Evolutionary conservation across 2,329 filamentous ascomycete species (phyloP).

Genomic region (Gaeumannomyces sp.): DNA sequence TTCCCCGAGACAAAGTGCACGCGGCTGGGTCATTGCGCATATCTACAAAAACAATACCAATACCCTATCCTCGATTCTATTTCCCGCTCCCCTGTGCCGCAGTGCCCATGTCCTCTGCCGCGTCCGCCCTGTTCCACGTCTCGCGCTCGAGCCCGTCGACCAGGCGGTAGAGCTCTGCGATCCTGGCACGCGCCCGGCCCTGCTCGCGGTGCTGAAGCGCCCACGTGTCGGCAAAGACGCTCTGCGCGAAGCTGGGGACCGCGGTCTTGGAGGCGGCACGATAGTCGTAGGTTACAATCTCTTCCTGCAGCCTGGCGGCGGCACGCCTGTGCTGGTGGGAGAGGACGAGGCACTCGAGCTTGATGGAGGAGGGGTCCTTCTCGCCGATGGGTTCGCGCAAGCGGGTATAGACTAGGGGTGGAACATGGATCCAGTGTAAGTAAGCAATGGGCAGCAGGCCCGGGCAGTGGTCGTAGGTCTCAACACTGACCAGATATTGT

Average conservation of each 20-base stretch:
- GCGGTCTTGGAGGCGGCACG: constrained; percentile 28
- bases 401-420: not conserved
- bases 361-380: constrained; percentile 45
- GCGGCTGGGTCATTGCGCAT: too few relatives aligned
- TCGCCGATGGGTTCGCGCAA: constrained; percentile 2
- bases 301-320: constrained; percentile 70
- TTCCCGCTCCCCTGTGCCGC: constrained; percentile 17
- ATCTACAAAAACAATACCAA: too few relatives aligned
- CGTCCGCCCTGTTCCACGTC: constrained; percentile 68
- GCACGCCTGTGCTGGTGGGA: constrained; percentile 68
- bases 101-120: constrained; percentile 62
- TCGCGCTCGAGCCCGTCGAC: constrained; percentile 60
- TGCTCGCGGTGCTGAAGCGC: constrained; percentile 50
- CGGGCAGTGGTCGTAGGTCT: constrained; percentile 12
- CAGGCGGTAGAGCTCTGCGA: constrained; percentile 48
- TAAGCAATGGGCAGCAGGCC: not conserved
- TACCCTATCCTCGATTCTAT: not conserved
- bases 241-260: constrained; percentile 35
- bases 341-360: constrained; percentile 58
- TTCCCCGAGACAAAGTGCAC: too few relatives aligned
- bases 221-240: constrained; percentile 30
- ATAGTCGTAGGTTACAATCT: constrained; percentile 71
- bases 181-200: constrained; percentile 42
- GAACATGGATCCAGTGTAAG: not conserved
- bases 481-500: constrained; percentile 51